Evolutionary conservation across 2,329 filamentous ascomycete genomes (phyloP).

Genomic region (Trichoderma sp.): DNA sequence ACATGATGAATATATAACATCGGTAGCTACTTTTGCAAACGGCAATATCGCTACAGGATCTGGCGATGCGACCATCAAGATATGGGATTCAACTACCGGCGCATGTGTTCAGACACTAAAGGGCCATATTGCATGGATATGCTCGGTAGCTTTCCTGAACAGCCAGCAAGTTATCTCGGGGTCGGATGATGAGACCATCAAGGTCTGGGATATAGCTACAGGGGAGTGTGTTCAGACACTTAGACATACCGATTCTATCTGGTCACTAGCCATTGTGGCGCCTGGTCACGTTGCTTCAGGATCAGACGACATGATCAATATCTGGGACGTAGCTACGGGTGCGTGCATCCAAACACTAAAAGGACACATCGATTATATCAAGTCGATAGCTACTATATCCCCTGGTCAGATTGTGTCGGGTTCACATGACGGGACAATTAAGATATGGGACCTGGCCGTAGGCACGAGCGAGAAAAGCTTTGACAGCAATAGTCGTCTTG

Average conservation of each 20-base stretch:
- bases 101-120: not conserved
- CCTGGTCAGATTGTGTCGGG: not conserved
- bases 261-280: not conserved
- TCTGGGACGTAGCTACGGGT: not conserved
- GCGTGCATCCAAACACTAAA: not conserved
- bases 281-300: not conserved
- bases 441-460: slow-evolving; percentile 6
- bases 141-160: not conserved
- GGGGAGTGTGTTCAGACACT: slow-evolving; percentile 1
- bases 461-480: not conserved
- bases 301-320: not conserved
- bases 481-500: not conserved
- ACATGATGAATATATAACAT: not conserved
- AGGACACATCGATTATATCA: not conserved
- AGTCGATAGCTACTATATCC: too few species aligned
- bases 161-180: not conserved
- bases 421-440: not conserved
- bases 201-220: slow-evolving; percentile 1
- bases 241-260: not conserved
- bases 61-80: not conserved
- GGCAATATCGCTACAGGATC: not conserved
- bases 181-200: not conserved
- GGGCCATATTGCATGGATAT: not conserved
- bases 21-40: not conserved
- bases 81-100: not conserved